A percentile compares a stretch with the other conserved stretches of the same genome.
Conservation (phyloP, 176 grass and related monocot genomes). For the Tillandsia leiboldiana region DNA sequence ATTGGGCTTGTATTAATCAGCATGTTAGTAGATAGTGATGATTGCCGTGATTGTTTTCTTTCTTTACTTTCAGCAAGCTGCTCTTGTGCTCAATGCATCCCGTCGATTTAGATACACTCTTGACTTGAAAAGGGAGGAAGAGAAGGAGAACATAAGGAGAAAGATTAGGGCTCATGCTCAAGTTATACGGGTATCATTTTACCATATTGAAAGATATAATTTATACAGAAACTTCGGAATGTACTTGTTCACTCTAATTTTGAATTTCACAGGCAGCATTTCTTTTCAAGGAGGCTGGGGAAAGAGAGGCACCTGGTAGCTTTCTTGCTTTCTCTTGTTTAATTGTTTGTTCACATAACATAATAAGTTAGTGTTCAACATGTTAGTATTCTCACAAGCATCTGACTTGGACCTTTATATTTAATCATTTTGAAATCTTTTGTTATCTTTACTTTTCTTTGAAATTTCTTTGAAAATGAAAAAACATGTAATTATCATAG, state of each 20-base stretch:
- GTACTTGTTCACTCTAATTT: neutral
- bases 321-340: neutral
- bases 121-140: conserved; percentile 71
- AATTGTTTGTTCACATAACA: neutral
- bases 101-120: conserved; percentile 81
- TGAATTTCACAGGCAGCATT: conserved; percentile 20
- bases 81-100: conserved; percentile 77
- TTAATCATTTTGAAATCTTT: neutral
- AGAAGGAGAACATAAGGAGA: conserved; percentile 58
- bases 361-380: neutral
- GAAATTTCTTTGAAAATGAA: neutral
- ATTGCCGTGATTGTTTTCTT: conserved; percentile 5
- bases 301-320: conserved; percentile 17
- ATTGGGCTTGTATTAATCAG: too few species aligned
- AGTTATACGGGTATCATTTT: conserved; percentile 66
- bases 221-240: neutral
- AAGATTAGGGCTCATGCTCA: conserved; percentile 60
- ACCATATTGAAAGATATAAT: neutral
- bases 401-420: neutral
- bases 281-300: conserved; percentile 27
- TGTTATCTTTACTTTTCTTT: neutral
- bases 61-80: conserved; percentile 53
- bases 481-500: neutral
- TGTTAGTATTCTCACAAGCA: neutral
- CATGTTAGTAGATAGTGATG: neutral